These are phyloP conservation scores for Ramaria sp. DNA, from an alignment of 768 basidiomycete genomes.

Conservation along the genomic window DNA sequence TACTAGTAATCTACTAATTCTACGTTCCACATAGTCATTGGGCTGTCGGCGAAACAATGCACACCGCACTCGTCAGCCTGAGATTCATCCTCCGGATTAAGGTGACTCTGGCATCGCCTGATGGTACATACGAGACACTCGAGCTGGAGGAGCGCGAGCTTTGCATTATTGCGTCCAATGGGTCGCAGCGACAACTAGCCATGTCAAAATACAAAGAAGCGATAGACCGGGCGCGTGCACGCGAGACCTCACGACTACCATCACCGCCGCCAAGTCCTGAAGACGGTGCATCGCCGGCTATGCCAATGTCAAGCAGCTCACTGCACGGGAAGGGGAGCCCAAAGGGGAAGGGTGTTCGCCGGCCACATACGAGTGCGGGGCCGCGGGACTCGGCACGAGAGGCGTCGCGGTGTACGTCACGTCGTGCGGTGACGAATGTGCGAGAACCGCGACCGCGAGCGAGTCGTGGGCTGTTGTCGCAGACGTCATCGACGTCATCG, in stretches of 20 bases:
- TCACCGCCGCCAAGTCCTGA: not conserved
- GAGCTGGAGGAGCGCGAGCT: slow-evolving; percentile 64
- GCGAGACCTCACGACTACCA: not conserved
- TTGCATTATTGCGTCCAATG: slow-evolving; percentile 56
- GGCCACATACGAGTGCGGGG: not conserved
- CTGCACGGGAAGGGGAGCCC: not conserved
- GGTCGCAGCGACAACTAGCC: slow-evolving; percentile 55
- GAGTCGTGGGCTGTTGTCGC: not conserved
- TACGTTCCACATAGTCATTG: slow-evolving; percentile 43
- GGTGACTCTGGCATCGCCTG: slow-evolving; percentile 25
- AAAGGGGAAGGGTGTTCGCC: not conserved
- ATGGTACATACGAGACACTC: slow-evolving; percentile 33
- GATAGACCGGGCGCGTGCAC: not conserved
- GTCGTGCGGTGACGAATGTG: not conserved
- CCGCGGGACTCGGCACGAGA: not conserved
- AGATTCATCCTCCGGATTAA: slow-evolving; percentile 64
- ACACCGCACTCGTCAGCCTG: slow-evolving; percentile 50
- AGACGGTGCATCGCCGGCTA: not conserved
- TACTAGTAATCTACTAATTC: too few relatives aligned
- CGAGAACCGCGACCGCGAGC: not conserved
- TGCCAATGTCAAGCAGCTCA: not conserved
- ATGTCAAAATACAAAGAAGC: slow-evolving; percentile 46
- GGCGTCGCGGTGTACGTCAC: not conserved
- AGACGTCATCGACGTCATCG: not conserved
- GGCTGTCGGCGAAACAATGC: slow-evolving; percentile 71